Percentiles rank a stretch among this genome's conserved stretches.
phyloP scores from a whole-genome alignment of 805 yeast species.

The Komagataella mondaviorum region DNA sequence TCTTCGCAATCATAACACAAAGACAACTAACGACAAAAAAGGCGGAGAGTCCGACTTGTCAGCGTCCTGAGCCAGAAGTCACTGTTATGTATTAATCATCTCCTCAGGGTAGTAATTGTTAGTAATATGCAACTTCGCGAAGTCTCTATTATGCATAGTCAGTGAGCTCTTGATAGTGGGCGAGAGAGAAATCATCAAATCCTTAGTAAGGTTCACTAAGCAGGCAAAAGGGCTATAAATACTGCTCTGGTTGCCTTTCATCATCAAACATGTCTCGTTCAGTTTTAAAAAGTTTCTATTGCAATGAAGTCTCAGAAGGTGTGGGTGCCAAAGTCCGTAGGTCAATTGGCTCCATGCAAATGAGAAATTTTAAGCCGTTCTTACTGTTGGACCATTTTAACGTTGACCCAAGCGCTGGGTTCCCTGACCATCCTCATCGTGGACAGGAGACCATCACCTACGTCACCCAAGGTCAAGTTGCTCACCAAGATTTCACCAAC shows the following conservation, averaged over 20 bases:
- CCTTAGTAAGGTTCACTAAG: not conserved
- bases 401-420: slow-evolving; percentile 52
- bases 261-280: not conserved
- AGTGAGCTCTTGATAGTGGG: not conserved
- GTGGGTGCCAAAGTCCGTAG: slow-evolving; percentile 81
- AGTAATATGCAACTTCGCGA: not conserved
- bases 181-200: too few relatives aligned
- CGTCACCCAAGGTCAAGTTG: slow-evolving; percentile 49
- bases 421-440: slow-evolving; percentile 76
- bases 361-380: slow-evolving; percentile 73
- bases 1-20: not conserved
- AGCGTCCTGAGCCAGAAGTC: too few relatives aligned
- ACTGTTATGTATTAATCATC: not conserved
- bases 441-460: slow-evolving; percentile 77
- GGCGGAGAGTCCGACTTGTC: too few relatives aligned
- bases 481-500: slow-evolving; percentile 84
- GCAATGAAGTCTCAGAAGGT: slow-evolving; percentile 70
- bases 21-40: not conserved
- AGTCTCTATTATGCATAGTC: not conserved
- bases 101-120: not conserved
- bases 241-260: not conserved
- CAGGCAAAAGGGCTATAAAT: not conserved
- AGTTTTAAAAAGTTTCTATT: slow-evolving; percentile 31
- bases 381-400: slow-evolving; percentile 71
- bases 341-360: slow-evolving; percentile 54